Percentiles rank a stretch among this genome's conserved stretches.
These are phyloP conservation scores for Erysimum pusillum DNA, from an alignment of 441 rosid species.

Conservation along the genomic window DNA sequence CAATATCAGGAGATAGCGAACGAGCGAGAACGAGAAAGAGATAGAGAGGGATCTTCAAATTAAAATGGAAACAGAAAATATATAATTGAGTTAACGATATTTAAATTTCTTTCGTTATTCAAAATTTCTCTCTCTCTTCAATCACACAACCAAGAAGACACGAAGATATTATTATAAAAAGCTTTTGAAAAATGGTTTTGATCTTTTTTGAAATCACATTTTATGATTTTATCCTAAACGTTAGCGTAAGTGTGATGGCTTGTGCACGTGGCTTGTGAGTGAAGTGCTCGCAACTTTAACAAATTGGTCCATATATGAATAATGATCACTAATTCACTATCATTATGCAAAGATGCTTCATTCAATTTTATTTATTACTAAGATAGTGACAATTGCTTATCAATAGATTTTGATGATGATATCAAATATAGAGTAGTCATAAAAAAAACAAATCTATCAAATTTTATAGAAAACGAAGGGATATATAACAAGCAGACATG, in stretches of 20 bases:
- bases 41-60: background rate
- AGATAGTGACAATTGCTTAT: background rate
- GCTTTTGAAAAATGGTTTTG: background rate
- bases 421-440: conserved; percentile 21
- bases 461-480: background rate
- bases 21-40: background rate
- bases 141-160: conserved; percentile 25
- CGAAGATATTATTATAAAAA: background rate
- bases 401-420: conserved; percentile 28
- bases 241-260: conserved; percentile 39
- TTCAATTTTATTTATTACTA: background rate
- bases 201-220: background rate
- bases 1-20: conserved; percentile 19
- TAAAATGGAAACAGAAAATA: conserved; percentile 8
- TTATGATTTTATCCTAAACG: conserved; percentile 26
- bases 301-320: conserved; percentile 1
- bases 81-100: background rate
- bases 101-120: conserved; percentile 17
- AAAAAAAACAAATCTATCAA: conserved; percentile 1
- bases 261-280: conserved; percentile 42
- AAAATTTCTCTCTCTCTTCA: conserved; percentile 7
- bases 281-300: conserved; percentile 39
- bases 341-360: background rate
- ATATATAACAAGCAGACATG: conserved; percentile 1
- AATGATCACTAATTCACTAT: background rate